Percentiles rank a stretch among this genome's conserved stretches.
These are phyloP conservation scores for Colletotrichum sp. DNA, from an alignment of 2,329 filamentous ascomycete genomes.

Conservation along the genomic window DNA sequence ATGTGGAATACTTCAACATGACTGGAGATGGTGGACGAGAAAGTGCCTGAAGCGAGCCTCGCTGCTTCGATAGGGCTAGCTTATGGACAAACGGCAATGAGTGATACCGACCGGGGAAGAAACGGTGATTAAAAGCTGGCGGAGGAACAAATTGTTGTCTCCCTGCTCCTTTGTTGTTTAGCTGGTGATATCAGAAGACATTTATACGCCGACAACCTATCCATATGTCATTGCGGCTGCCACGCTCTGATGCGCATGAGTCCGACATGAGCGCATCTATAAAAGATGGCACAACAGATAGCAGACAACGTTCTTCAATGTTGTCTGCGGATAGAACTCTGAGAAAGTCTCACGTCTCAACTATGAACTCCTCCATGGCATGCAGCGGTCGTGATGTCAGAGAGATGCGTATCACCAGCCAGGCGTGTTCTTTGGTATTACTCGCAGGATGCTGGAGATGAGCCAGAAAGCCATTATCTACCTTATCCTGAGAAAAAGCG, in stretches of 20 bases:
- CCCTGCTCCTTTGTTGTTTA: accelerated
- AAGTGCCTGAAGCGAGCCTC: not conserved
- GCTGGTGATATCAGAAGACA: not conserved
- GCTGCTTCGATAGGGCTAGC: not conserved
- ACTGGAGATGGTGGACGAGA: not conserved
- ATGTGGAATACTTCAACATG: not conserved
- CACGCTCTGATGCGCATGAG: not conserved
- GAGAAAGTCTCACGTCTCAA: not conserved
- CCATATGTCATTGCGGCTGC: accelerated
- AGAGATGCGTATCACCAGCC: not conserved
- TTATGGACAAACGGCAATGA: accelerated
- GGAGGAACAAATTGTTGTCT: not conserved
- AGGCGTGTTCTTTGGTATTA: not conserved
- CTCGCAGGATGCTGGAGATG: not conserved
- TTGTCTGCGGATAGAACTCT: too few relatives aligned
- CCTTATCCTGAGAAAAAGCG: not conserved
- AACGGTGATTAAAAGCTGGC: too few relatives aligned
- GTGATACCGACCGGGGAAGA: too few relatives aligned
- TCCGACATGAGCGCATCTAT: not conserved
- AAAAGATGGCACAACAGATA: not conserved
- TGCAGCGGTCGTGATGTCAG: too few relatives aligned
- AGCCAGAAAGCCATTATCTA: not conserved
- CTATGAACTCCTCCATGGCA: not conserved
- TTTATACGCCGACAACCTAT: not conserved
- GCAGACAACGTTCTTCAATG: not conserved